Evolutionary conservation across 108 stramenopile genomes (phyloP).

Genomic region (Conticribra guillardii): DNA sequence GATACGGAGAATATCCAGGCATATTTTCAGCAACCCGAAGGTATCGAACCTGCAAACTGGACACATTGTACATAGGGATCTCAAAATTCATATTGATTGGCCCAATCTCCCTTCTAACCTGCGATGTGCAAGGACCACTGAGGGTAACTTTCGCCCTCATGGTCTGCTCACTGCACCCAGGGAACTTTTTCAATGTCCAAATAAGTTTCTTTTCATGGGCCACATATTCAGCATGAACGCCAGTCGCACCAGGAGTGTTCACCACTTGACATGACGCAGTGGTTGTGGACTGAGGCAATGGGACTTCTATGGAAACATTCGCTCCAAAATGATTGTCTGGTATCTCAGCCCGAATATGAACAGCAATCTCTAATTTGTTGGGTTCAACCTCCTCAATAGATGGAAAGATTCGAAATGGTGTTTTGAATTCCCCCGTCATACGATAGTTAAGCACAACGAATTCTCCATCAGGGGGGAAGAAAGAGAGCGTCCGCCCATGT

Average conservation of each 20-base stretch:
- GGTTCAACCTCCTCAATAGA: slow-evolving; percentile 92
- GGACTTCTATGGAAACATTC: slow-evolving; percentile 91
- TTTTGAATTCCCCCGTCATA: slow-evolving; percentile 95
- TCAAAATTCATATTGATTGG: slow-evolving; percentile 98
- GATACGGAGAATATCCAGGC: slow-evolving; percentile 97
- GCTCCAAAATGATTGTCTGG: slow-evolving; percentile 96
- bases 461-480: slow-evolving; percentile 99
- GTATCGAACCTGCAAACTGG: slow-evolving; percentile 96
- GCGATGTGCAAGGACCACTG: slow-evolving; percentile 75
- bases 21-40: slow-evolving; percentile 95
- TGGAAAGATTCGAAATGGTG: slow-evolving; percentile 97
- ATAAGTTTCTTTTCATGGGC: slow-evolving; percentile 81
- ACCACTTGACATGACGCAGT: slow-evolving; percentile 76
- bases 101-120: slow-evolving; percentile 91
- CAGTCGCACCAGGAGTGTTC: slow-evolving; percentile 61
- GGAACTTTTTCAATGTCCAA: slow-evolving; percentile 98
- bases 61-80: slow-evolving; percentile 99
- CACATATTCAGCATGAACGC: slow-evolving; percentile 84
- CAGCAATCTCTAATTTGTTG: slow-evolving; percentile 86
- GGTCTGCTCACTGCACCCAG: slow-evolving; percentile 94
- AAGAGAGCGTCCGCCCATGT: slow-evolving; percentile 80
- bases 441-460: slow-evolving; percentile 98
- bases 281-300: slow-evolving; percentile 82
- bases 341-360: slow-evolving; percentile 96
- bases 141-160: slow-evolving; percentile 89